Percentiles rank a stretch among this genome's conserved stretches.
Evolutionary conservation across 768 basidiomycete genomes (phyloP).

Genomic region (Termitomyces sp.): DNA sequence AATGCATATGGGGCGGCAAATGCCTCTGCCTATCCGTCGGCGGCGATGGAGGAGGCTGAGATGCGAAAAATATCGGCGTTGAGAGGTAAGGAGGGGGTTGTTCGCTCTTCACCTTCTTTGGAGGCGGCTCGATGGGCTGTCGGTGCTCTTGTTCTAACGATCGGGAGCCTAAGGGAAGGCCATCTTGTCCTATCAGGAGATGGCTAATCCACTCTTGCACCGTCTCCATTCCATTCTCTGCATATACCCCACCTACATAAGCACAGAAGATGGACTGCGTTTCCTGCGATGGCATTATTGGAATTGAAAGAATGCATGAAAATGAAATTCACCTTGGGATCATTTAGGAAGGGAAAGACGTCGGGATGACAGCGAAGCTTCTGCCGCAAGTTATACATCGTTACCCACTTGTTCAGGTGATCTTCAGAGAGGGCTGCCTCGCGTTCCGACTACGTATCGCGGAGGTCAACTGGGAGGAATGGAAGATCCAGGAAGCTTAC

Average conservation of each 20-base stretch:
- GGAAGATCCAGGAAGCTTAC: constrained; percentile 25
- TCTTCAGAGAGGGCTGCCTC: constrained; percentile 35
- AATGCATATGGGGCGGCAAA: constrained; percentile 15
- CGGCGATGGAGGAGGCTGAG: constrained; percentile 29
- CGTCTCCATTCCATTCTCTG: constrained; percentile 45
- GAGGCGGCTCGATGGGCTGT: constrained; percentile 26
- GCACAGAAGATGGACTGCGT: constrained; percentile 55
- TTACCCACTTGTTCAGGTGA: constrained; percentile 47
- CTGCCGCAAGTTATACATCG: constrained; percentile 41
- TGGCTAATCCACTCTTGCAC: constrained; percentile 57
- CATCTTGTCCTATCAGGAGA: constrained; percentile 25
- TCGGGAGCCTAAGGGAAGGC: constrained; percentile 2
- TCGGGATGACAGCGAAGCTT: constrained; percentile 46
- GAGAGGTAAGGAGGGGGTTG: constrained; percentile 19
- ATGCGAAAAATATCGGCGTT: constrained; percentile 28
- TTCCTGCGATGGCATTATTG: constrained; percentile 36
- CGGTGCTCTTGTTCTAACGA: constrained; percentile 5
- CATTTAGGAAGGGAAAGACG: constrained; percentile 28
- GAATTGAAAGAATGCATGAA: constrained; percentile 4
- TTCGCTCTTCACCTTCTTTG: constrained; percentile 42
- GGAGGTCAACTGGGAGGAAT: not conserved
- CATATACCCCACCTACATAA: constrained; percentile 64
- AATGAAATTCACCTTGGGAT: constrained; percentile 36
- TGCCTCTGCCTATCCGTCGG: constrained; percentile 13
- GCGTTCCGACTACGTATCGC: constrained; percentile 24